phyloP scores from a whole-genome alignment of 2,329 filamentous ascomycete genomes.

The Esteya vermicola region DNA sequence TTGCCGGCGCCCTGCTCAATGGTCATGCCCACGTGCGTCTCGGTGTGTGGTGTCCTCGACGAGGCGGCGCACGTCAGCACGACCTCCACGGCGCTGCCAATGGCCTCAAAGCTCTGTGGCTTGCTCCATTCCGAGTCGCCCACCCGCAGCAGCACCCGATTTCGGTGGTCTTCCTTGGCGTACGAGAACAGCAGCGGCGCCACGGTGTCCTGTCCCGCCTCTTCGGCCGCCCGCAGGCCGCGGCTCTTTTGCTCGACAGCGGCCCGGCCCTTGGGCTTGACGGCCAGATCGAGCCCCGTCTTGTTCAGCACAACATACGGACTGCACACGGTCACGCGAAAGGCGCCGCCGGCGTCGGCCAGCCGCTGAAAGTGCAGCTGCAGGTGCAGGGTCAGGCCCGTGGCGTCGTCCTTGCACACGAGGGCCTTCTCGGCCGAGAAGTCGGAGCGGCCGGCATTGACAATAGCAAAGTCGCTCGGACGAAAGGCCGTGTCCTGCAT shows the following conservation, averaged over 20 bases:
- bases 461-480: slow-evolving; percentile 90
- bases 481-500: slow-evolving; percentile 95
- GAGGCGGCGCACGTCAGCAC: slow-evolving; percentile 74
- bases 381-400: slow-evolving; percentile 64
- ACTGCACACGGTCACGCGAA: slow-evolving; percentile 89
- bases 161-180: slow-evolving; percentile 74
- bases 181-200: slow-evolving; percentile 95
- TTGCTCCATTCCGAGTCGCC: slow-evolving; percentile 93
- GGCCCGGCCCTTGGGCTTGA: slow-evolving; percentile 85
- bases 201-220: no score
- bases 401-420: slow-evolving; percentile 71
- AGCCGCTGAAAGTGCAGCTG: slow-evolving; percentile 84
- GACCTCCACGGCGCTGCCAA: slow-evolving; percentile 84
- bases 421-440: slow-evolving; percentile 73
- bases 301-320: slow-evolving; percentile 94
- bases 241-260: no score
- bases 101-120: slow-evolving; percentile 93
- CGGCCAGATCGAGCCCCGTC: slow-evolving; percentile 76
- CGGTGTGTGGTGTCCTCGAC: slow-evolving; percentile 45
- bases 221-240: no score
- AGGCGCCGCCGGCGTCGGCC: slow-evolving; percentile 85
- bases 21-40: slow-evolving; percentile 84
- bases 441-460: slow-evolving; percentile 78
- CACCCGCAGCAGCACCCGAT: slow-evolving; percentile 75
- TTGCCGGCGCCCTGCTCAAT: slow-evolving; percentile 88